Percentiles rank a stretch among this genome's conserved stretches.
These are phyloP conservation scores for Phalaenopsis aphrodite DNA, from an alignment of 106 monocot genomes.

Conservation along the genomic window DNA sequence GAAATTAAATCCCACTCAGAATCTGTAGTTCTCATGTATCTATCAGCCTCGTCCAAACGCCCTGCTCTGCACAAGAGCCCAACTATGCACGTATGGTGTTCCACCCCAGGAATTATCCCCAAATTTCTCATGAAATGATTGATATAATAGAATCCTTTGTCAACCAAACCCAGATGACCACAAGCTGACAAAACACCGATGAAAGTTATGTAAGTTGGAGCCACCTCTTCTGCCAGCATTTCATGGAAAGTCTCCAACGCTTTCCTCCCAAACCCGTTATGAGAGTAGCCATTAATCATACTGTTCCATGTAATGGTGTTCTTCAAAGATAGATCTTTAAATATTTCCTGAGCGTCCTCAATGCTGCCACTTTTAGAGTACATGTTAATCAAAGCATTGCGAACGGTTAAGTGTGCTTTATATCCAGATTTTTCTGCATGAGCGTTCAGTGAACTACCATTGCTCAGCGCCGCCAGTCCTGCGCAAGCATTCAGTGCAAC, in stretches of 20 bases:
- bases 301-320: constrained; percentile 71
- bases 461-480: constrained; percentile 39
- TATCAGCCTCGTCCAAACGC: constrained; percentile 38
- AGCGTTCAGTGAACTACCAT: constrained; percentile 47
- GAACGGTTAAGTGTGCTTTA: constrained; percentile 14
- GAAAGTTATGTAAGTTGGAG: constrained; percentile 56
- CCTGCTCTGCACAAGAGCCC: constrained; percentile 51
- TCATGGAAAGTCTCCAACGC: constrained; percentile 39
- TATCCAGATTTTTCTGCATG: constrained; percentile 38
- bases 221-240: constrained; percentile 31
- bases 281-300: constrained; percentile 49
- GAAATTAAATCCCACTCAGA: constrained; percentile 51
- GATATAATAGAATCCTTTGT: constrained; percentile 49
- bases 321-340: constrained; percentile 24
- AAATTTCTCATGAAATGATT: constrained; percentile 29
- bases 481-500: constrained; percentile 44
- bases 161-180: constrained; percentile 40
- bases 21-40: constrained; percentile 31
- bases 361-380: constrained; percentile 56
- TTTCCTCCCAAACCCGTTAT: constrained; percentile 45
- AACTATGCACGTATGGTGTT: constrained; percentile 76
- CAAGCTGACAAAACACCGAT: constrained; percentile 58
- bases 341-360: constrained; percentile 31
- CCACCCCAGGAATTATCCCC: constrained; percentile 42
- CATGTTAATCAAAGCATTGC: constrained; percentile 70